Conservation (phyloP, 306 rosid genomes). For the Trifolium subterraneum region DNA sequence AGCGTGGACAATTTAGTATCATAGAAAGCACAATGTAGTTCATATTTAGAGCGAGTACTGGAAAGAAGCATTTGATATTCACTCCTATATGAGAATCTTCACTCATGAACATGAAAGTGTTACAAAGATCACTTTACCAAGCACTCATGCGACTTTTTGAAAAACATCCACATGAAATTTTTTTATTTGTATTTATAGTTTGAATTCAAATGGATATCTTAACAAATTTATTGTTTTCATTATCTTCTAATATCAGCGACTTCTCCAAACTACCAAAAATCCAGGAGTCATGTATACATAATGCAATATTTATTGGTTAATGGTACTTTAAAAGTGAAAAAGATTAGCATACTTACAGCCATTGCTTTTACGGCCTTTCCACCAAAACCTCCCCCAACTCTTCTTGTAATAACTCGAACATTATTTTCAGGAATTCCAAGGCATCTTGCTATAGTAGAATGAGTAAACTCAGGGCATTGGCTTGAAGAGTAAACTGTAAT, state of each 20-base stretch:
- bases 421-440: slow-evolving; percentile 77
- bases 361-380: slow-evolving; percentile 73
- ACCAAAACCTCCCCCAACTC: slow-evolving; percentile 98
- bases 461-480: slow-evolving; percentile 69
- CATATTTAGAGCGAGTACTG: background rate
- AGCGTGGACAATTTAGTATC: background rate
- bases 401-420: slow-evolving; percentile 86
- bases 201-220: slow-evolving; percentile 4
- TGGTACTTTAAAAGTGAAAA: background rate
- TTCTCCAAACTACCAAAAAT: slow-evolving; percentile 29
- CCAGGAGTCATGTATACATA: slow-evolving; percentile 1
- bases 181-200: background rate
- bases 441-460: slow-evolving; percentile 71
- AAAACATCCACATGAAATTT: background rate
- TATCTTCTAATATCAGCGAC: slow-evolving; percentile 8
- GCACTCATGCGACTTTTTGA: background rate
- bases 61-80: slow-evolving; percentile 11
- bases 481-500: slow-evolving; percentile 76
- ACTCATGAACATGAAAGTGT: background rate
- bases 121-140: background rate
- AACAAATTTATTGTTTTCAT: background rate
- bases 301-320: background rate
- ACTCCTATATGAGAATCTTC: slow-evolving; percentile 17
- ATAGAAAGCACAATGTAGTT: slow-evolving; percentile 19
- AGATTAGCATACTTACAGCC: slow-evolving; percentile 62